Conservation (phyloP, 768 basidiomycete species). For the Mycena amicta region DNA sequence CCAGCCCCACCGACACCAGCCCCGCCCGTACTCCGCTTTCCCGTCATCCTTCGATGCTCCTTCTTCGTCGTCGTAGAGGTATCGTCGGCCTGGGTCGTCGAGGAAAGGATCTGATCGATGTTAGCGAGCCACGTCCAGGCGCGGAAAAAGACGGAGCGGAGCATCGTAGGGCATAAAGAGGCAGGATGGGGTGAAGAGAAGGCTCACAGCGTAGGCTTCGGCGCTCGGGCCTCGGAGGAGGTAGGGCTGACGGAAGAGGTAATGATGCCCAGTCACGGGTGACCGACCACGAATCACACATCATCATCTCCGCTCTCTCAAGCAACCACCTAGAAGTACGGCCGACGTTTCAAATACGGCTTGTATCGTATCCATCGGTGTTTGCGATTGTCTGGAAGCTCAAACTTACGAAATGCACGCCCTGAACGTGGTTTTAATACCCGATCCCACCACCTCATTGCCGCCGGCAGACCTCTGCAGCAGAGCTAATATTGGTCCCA, state of each 20-base stretch:
- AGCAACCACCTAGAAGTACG: background rate
- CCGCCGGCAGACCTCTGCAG: background rate
- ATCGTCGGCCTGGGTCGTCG: background rate
- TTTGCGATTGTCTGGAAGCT: background rate
- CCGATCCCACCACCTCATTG: background rate
- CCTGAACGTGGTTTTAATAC: background rate
- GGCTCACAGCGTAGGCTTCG: background rate
- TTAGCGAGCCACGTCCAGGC: background rate
- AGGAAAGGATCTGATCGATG: background rate
- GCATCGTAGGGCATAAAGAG: background rate
- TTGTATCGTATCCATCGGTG: background rate
- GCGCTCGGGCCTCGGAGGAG: no score
- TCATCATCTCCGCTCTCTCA: background rate
- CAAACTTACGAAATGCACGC: no score
- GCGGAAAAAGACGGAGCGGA: background rate
- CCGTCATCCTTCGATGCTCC: background rate
- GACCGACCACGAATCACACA: no score
- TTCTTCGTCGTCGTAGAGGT: background rate
- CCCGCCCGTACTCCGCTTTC: background rate
- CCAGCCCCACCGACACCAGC: background rate
- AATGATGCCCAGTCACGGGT: background rate
- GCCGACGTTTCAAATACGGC: background rate
- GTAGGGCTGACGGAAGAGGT: background rate
- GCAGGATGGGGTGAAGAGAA: background rate
- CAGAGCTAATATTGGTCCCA: no score